Base-by-base conservation (phyloP, 345 rosid species). In the Eucalyptus viminalis region DNA sequence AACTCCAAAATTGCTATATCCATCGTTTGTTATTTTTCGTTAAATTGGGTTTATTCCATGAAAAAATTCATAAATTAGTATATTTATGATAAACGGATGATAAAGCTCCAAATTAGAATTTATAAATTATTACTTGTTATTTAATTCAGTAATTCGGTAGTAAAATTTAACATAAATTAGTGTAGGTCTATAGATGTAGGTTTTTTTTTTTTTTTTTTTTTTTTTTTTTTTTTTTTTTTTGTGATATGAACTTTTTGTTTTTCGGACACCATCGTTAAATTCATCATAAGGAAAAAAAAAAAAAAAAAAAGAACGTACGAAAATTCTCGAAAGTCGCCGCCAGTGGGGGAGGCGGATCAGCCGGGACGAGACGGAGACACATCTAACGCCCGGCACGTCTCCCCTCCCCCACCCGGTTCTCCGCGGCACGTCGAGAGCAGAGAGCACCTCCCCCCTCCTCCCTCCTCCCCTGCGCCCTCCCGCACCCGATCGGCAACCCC, bases 91-190 rank as follows among this genome's bases (percentile, higher is more conserved):
- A 53, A 53, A 19, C 25, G 1, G 1, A 53, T 8, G 11, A 53
- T 19, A 53, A 53, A 21, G 2, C 22, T 51, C 54, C 9, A 51
- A 51, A 51, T 51, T 0, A 51, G 4, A 51, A 7, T 1, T 21
- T 1, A 0, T 53, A 1, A 53, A 53, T 0, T 21, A 53, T 21
- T 8, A 53, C 2, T 8, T 53, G 11, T 8, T 0, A 21, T 53
- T 0, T 53, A 8, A 50, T 0, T 53, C 1, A 2, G 19, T 0
- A 50, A 50, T 50, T 50, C 6, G 1, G 6, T 1, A 50, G 8
- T 15, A 2, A 15, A 50, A 6, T 50, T 50, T 50, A 15, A 50
- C 1, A 2, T 0, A 15, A 50, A 50, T 1, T 50, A 15, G 3
- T 50, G 3, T 2, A 50, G 16, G 19, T 2, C 3, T 6, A 50